A percentile compares a stretch with the other conserved stretches of the same genome.
Conservation (phyloP, 495 filamentous ascomycete species). For the Penicillium samsonianum region DNA sequence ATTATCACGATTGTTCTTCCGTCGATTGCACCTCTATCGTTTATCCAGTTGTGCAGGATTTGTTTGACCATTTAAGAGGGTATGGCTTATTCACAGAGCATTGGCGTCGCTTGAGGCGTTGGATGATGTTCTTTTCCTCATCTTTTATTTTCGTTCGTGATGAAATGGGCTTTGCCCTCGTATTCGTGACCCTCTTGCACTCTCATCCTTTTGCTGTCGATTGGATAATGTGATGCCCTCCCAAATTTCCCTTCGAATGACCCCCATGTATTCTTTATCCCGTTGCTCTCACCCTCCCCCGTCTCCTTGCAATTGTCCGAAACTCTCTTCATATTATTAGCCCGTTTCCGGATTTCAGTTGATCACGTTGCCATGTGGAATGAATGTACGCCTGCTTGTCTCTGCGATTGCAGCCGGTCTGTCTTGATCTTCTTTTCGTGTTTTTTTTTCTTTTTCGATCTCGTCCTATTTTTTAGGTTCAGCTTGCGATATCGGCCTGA, state of each 20-base stretch:
- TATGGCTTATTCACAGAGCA: background rate
- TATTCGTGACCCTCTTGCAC: background rate
- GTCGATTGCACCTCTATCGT: background rate
- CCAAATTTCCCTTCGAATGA: conserved; percentile 2
- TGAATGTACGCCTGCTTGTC: conserved; percentile 28
- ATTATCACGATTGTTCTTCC: background rate
- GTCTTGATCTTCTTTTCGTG: conserved; percentile 9
- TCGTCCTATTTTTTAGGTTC: conserved; percentile 6
- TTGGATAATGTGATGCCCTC: background rate
- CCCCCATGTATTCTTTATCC: conserved; percentile 9
- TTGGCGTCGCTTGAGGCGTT: background rate
- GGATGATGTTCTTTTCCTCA: background rate
- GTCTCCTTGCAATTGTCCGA: background rate
- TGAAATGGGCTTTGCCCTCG: conserved; percentile 1
- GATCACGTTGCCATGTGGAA: conserved; percentile 30
- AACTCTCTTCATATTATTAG: conserved; percentile 3
- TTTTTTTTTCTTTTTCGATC: background rate
- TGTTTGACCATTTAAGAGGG: conserved; percentile 1
- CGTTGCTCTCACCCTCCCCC: background rate
- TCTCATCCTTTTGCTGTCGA: background rate
- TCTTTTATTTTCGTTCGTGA: background rate
- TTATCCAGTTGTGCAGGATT: background rate
- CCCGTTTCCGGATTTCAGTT: conserved; percentile 4
- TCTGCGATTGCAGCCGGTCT: conserved; percentile 25
- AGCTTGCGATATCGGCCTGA: conserved; percentile 12